Base-by-base conservation (phyloP, 129 eudicot species). In the Gnaphalium uliginosum region DNA sequence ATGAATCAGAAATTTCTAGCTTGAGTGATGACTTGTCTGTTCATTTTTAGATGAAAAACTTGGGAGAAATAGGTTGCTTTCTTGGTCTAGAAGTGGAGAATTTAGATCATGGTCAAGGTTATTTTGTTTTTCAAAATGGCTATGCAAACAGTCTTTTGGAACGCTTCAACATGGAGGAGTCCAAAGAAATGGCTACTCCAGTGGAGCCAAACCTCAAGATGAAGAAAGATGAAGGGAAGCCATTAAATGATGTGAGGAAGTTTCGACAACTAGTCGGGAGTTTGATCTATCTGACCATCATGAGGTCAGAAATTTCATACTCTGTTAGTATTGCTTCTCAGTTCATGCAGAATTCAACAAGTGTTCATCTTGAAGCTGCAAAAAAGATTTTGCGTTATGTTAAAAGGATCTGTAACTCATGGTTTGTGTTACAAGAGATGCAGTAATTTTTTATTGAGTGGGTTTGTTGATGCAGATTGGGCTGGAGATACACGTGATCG, bases 211-310 rank as follows among this genome's bases (percentile, higher is more conserved):
- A 75, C 10, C 79, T 50, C 35, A 65, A 75, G 10, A 14, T 50
- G 4, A 5, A 4, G 43, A 75, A 75, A n/a, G 37, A 59, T 73
- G 65, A 65, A 65, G 51, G 79, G 21, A 30, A 48, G 30, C 29
- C n/a, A 21, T 19, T 75, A 6, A 50, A 41, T 2, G 51, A 75
- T 21, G 63, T 30, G 4, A 26, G 9, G 8, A 51, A 30, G 22
- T 75, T 46, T 51, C 29, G 53, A 21, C 72, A 75, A 50, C 66
- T 75, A 29, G 73, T 64, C 61, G 46, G 66, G 2, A 46, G 79
- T 23, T 46, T 75, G 29, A 75, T 75, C 19, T 75, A 75, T 50
- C 50, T 65, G 32, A 75, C 79, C 30, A 51, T 75, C n/a, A 75
- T 66, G 29, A 75, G 58, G 37, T 58, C 59, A 19, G 18, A 73